Evolutionary conservation across 305 asterid genomes (phyloP), one percentile per base, ranked within the genome.

Genomic region (Rubia tinctorum): DNA sequence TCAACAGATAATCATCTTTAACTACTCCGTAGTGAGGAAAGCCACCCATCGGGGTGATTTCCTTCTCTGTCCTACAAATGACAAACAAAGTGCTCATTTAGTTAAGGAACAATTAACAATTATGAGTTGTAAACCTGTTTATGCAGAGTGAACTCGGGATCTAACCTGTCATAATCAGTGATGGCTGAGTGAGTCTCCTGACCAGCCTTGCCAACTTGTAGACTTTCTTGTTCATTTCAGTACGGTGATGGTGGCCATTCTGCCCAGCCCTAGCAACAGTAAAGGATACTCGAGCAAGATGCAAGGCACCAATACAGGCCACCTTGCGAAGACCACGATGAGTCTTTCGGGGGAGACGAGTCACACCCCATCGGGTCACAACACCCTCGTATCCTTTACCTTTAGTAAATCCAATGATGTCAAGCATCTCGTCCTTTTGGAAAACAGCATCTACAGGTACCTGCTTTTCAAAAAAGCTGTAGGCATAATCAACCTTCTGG

Each of bases 241-340:
- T 91, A 15, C 96, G 92, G 86, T 91, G 97, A 82, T 91, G 97
- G 82, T 89, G 88, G 0, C 97, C 97, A 73, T 91, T 91, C 87
- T 91, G 97, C 78, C 97, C 97, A 76, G 97, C 97, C 78, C 96
- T 83, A 43, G 97, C 97, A 78, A 91, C 97, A 0, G 97, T 91
- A 77, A 77, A 89, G 72, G 97, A 91, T 69, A 91, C 96, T 71
- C 96, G 79, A 68, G 97, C 97, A 73, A 96, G 97, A 27, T 91
- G 97, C 97, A 96, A 91, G 14, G 96, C 93, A 56, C 97, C 97
- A 83, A 91, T 89, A 87, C 97, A 91, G 12, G 96, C 97, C 7
- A 91, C 97, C 90, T 91, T 91, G 18, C 95, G 88, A 5, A 91
- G 89, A 80, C 95, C 96, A 76, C 96, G 88, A 79, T 90, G 96